Evolutionary conservation across 1,284 basidiomycete species (phyloP).

Genomic region (Rhodotorula sp.): DNA sequence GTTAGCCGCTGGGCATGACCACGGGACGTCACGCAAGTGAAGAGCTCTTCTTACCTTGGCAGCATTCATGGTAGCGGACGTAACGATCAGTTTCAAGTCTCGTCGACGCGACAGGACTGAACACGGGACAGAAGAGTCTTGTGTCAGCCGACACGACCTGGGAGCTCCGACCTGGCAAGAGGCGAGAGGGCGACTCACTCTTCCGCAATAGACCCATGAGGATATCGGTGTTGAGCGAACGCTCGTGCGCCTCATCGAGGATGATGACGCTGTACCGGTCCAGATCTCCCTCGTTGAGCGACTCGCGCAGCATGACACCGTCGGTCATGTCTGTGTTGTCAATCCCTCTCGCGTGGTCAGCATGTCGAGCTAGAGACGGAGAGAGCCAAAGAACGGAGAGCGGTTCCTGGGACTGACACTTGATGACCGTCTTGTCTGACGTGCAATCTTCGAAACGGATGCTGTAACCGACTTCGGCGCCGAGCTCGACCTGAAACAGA

Average conservation of each 20-base stretch:
- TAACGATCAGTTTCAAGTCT: slow-evolving; percentile 84
- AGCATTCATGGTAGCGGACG: slow-evolving; percentile 94
- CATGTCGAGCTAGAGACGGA: neutral
- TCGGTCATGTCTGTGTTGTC: slow-evolving; percentile 66
- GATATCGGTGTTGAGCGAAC: slow-evolving; percentile 93
- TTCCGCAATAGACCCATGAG: slow-evolving; percentile 70
- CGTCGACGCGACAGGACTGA: slow-evolving; percentile 78
- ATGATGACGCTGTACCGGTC: slow-evolving; percentile 90
- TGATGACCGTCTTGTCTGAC: slow-evolving; percentile 93
- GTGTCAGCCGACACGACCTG: neutral
- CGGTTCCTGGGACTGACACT: slow-evolving; percentile 53
- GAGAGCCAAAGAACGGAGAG: neutral
- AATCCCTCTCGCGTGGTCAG: neutral
- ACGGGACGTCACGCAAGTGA: too few species aligned
- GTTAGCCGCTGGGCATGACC: too few species aligned
- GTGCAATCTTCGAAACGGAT: slow-evolving; percentile 99
- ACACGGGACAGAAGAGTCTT: neutral
- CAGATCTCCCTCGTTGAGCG: slow-evolving; percentile 90
- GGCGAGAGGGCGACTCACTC: slow-evolving; percentile 15
- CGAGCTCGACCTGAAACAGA: slow-evolving; percentile 61
- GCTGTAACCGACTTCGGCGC: slow-evolving; percentile 96
- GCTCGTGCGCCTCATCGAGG: slow-evolving; percentile 95
- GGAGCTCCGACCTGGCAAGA: too few species aligned
- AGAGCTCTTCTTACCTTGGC: slow-evolving; percentile 57
- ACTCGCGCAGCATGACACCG: slow-evolving; percentile 91